These are phyloP conservation scores for Pestalotiopsis sp. DNA, from an alignment of 2,329 filamentous ascomycete genomes.

Conservation along the genomic window DNA sequence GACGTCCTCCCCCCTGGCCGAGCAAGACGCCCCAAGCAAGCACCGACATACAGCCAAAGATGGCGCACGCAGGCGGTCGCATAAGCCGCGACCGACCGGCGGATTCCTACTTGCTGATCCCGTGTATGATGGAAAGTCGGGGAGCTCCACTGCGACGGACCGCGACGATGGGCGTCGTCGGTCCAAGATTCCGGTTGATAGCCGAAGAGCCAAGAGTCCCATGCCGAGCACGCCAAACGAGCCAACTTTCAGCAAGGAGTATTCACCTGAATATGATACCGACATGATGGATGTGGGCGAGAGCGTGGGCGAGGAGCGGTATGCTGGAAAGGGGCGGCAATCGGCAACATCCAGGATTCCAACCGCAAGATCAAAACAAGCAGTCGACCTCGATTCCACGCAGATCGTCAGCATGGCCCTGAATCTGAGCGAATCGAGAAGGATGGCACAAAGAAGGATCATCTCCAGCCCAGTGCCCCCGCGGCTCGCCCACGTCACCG, in stretches of 20 bases:
- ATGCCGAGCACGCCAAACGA: constrained; percentile 18
- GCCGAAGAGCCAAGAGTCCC: constrained; percentile 27
- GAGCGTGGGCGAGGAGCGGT: constrained; percentile 22
- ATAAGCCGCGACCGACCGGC: constrained; percentile 48
- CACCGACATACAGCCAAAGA: constrained; percentile 18
- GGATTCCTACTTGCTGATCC: constrained; percentile 54
- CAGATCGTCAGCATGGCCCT: constrained; percentile 94
- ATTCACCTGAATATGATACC: constrained; percentile 15
- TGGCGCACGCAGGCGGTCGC: constrained; percentile 27
- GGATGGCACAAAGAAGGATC: constrained; percentile 61
- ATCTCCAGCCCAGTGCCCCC: constrained; percentile 53
- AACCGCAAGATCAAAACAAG: constrained; percentile 24
- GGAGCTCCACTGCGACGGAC: constrained; percentile 21
- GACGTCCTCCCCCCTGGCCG: constrained; percentile 16
- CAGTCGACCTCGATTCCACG: constrained; percentile 73
- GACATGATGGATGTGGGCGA: constrained; percentile 18
- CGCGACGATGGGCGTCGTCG: constrained; percentile 33
- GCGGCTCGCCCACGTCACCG: constrained; percentile 52
- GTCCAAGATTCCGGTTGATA: constrained; percentile 31
- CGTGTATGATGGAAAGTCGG: constrained; percentile 28
- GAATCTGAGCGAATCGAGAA: constrained; percentile 80
- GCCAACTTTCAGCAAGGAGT: constrained; percentile 3
- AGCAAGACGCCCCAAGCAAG: constrained; percentile 16
- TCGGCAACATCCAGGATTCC: constrained; percentile 21
- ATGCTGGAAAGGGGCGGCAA: constrained; percentile 26